phyloP scores from a whole-genome alignment of 345 rosid genomes.

The Aethionema arabicum region DNA sequence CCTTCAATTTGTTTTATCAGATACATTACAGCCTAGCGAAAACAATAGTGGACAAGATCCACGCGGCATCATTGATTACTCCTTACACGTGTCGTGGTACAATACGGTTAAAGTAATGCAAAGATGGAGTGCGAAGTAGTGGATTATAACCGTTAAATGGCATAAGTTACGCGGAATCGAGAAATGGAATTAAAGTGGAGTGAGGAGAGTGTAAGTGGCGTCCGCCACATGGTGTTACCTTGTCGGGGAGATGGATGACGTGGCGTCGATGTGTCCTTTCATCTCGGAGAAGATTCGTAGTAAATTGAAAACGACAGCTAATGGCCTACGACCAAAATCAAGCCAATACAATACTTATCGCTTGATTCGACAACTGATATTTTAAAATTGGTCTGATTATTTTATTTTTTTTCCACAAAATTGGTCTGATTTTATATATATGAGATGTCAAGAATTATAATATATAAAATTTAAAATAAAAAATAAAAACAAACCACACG shows the following conservation, averaged over 20 bases:
- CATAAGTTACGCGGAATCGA: constrained; percentile 34
- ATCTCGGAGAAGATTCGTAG: constrained; percentile 10
- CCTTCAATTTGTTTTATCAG: constrained; percentile 13
- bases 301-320: neutral
- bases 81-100: neutral
- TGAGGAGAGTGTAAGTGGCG: constrained; percentile 30
- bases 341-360: neutral
- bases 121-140: constrained; percentile 8
- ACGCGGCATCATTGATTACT: too few species aligned
- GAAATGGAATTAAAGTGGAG: constrained; percentile 31
- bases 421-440: neutral
- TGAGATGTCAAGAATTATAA: neutral
- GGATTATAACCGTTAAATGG: neutral
- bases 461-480: too few species aligned
- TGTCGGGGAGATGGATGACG: constrained; percentile 36
- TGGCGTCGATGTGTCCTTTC: constrained; percentile 19
- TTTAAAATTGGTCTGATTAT: too few species aligned
- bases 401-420: too few species aligned
- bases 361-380: neutral
- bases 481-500: too few species aligned
- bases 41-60: neutral
- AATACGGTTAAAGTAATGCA: neutral
- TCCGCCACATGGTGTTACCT: constrained; percentile 40
- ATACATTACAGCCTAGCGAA: constrained; percentile 15
- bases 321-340: neutral